These are phyloP conservation scores for Saccharomycopsis sp. DNA, from an alignment of 805 yeast species.

Conservation along the genomic window DNA sequence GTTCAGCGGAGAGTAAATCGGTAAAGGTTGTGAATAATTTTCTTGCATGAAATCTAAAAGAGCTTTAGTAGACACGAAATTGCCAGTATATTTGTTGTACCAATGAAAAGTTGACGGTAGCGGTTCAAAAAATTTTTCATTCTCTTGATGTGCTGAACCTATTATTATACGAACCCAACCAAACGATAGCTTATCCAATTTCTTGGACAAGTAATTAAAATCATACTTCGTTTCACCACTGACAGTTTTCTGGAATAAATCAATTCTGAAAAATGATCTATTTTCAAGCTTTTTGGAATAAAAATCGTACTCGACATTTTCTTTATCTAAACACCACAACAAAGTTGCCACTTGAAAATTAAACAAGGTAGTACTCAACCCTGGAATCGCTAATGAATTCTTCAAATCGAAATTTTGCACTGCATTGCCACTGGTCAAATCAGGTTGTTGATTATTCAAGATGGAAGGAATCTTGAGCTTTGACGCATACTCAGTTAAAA, in stretches of 20 bases:
- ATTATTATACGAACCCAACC: slow-evolving; percentile 42
- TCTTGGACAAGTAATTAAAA: slow-evolving; percentile 24
- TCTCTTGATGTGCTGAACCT: too few relatives aligned
- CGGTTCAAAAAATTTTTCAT: slow-evolving; percentile 18
- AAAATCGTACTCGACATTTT: slow-evolving; percentile 35
- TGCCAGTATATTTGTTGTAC: slow-evolving; percentile 47
- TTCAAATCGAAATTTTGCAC: not conserved
- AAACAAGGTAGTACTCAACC: slow-evolving; percentile 37
- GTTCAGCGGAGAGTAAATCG: not conserved
- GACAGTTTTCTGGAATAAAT: slow-evolving; percentile 21
- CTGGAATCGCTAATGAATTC: slow-evolving; percentile 24
- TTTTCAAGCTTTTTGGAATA: slow-evolving; percentile 25
- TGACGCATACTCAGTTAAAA: slow-evolving; percentile 19
- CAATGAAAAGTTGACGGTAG: slow-evolving; percentile 27
- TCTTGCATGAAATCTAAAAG: slow-evolving; percentile 27
- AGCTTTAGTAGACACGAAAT: slow-evolving; percentile 32
- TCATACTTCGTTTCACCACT: slow-evolving; percentile 26
- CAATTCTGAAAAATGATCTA: slow-evolving; percentile 23
- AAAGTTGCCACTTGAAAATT: slow-evolving; percentile 50
- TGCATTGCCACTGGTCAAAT: not conserved
- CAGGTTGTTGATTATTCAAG: not conserved
- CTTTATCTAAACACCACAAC: slow-evolving; percentile 49
- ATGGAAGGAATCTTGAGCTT: slow-evolving; percentile 4
- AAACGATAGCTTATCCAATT: slow-evolving; percentile 35
- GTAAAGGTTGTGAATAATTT: slow-evolving; percentile 12